These are phyloP conservation scores for Solanum hybrid DNA, from an alignment of 305 asterid species.

Conservation along the genomic window DNA sequence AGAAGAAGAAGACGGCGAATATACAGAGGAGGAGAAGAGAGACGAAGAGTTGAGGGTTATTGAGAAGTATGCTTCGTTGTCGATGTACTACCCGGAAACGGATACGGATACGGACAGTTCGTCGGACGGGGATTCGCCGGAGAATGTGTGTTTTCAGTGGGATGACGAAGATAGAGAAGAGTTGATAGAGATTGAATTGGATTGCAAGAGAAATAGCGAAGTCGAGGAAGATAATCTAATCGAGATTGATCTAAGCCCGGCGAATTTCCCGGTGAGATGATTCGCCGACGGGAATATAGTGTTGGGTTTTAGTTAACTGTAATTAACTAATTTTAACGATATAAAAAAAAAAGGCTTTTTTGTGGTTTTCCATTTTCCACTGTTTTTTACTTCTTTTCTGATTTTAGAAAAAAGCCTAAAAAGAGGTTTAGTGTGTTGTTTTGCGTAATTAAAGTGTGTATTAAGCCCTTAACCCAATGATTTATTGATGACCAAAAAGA, in stretches of 20 bases:
- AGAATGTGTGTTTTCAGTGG: constrained; percentile 38
- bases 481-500: neutral
- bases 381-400: neutral
- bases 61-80: constrained; percentile 49
- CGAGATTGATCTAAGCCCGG: constrained; percentile 64
- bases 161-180: constrained; percentile 49
- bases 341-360: neutral
- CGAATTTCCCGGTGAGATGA: constrained; percentile 19
- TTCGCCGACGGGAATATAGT: neutral
- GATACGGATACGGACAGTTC: constrained; percentile 16
- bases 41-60: constrained; percentile 21
- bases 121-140: constrained; percentile 56
- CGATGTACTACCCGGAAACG: constrained; percentile 63
- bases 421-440: neutral
- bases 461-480: neutral
- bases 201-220: constrained; percentile 31
- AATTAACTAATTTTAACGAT: constrained; percentile 7
- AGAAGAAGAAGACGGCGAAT: constrained; percentile 1
- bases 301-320: neutral
- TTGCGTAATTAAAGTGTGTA: neutral
- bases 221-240: constrained; percentile 73
- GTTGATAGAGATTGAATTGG: constrained; percentile 68
- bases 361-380: neutral
- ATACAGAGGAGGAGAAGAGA: constrained; percentile 23
- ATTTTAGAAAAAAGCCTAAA: neutral